Evolutionary conservation across 306 rosid species (phyloP).

Genomic region (Trichosanthes truncata): DNA sequence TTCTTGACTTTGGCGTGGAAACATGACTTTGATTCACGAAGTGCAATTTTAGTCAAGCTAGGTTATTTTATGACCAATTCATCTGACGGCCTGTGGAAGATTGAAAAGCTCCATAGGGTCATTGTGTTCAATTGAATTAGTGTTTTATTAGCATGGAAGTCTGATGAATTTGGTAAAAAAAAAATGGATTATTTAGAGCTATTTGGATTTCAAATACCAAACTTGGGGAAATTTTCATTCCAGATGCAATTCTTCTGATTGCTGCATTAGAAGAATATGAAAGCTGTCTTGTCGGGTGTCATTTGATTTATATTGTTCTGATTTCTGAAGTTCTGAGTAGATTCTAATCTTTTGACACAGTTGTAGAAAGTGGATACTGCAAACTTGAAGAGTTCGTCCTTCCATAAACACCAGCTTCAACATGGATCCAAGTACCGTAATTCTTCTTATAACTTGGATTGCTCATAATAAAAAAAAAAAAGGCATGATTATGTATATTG

Average conservation of each 20-base stretch:
- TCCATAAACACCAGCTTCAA: neutral
- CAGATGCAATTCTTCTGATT: neutral
- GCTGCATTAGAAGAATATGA: neutral
- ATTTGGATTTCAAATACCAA: neutral
- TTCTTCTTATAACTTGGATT: neutral
- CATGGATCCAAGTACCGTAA: conserved; percentile 12
- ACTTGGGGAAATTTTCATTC: neutral
- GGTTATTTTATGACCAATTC: neutral
- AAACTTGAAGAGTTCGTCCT: neutral
- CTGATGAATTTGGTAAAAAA: neutral
- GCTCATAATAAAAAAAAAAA: neutral
- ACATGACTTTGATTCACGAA: neutral
- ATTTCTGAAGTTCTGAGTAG: conserved; percentile 2
- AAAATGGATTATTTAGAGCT: neutral
- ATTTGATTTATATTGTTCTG: neutral
- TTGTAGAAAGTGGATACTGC: conserved; percentile 3
- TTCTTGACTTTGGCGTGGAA: neutral
- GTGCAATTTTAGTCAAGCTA: neutral
- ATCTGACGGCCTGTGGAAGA: neutral
- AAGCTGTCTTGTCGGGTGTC: neutral
- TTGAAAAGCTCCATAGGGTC: neutral
- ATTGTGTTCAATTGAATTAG: neutral
- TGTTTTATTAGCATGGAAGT: neutral
- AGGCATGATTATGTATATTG: neutral
- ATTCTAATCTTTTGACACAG: neutral